Evolutionary conservation across 1,284 basidiomycete species (phyloP).

Genomic region (Ceratobasidium sp.): DNA sequence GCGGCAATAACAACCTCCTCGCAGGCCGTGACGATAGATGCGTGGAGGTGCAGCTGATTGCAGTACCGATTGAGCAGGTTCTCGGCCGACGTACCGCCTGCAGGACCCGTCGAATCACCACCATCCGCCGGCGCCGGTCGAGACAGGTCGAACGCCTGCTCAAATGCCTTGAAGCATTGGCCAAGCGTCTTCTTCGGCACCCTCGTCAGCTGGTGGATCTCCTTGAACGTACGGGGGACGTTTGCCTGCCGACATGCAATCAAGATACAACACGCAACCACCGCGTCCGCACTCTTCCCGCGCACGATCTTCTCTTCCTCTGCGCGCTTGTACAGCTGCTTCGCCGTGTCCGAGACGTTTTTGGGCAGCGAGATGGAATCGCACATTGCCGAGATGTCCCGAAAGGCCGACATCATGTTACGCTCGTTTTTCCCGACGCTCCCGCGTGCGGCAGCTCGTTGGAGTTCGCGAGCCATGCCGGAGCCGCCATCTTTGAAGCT

Average conservation of each 20-base stretch:
- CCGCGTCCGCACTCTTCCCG: constrained; percentile 91
- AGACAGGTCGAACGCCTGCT: constrained; percentile 89
- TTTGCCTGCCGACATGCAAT: constrained; percentile 95
- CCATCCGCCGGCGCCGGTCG: constrained; percentile 47
- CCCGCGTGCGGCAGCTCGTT: constrained; percentile 86
- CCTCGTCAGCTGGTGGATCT: constrained; percentile 92
- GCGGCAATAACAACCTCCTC: constrained; percentile 86
- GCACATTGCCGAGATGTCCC: constrained; percentile 92
- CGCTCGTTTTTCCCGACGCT: constrained; percentile 79
- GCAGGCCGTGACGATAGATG: constrained; percentile 83
- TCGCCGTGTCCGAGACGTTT: constrained; percentile 94
- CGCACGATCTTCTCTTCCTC: constrained; percentile 94
- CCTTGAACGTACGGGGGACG: constrained; percentile 93
- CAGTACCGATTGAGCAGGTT: constrained; percentile 93
- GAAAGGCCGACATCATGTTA: constrained; percentile 86
- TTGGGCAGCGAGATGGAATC: constrained; percentile 95
- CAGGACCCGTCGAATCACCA: constrained; percentile 46
- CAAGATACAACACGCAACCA: constrained; percentile 98
- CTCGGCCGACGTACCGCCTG: constrained; percentile 70
- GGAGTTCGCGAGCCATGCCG: constrained; percentile 90
- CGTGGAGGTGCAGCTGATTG: constrained; percentile 91
- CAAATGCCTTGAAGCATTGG: constrained; percentile 93
- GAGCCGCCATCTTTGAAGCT: constrained; percentile 94
- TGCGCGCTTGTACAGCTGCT: constrained; percentile 96
- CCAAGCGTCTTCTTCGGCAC: constrained; percentile 96